Base-by-base conservation (phyloP, 805 yeast species). In the Pichia phayaonensis region DNA sequence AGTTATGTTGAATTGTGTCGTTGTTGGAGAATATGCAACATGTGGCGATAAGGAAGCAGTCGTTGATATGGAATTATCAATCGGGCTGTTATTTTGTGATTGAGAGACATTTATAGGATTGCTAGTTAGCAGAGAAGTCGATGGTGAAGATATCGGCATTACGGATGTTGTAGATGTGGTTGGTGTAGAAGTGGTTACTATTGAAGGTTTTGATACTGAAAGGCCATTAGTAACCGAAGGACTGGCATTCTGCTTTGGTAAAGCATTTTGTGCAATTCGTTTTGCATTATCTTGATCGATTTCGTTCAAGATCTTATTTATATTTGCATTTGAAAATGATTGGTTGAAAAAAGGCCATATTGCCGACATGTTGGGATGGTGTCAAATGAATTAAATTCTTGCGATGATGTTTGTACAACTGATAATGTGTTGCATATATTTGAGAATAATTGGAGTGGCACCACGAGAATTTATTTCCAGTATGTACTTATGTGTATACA, bases 271-370 rank as follows among this genome's bases (percentile, higher is more conserved):
- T 10, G 48, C 42, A 31, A 39, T 45, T 42, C 50, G 46, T 56
- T 60, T 51, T 58, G 69, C 42, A 36, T 61, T 65, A 45, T 67
- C 71, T 27, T 62, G 54, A 36, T 69, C 72, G 16, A 69, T 69
- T 53, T 69, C 71, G n/a, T 62, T 62, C 40, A 69, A 56, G 21
- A 69, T 66, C 55, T 60, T 63, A 53, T 68, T 65, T 38, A 69
- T 69, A 21, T 64, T 59, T 22, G 69, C 72, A 58, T 67, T 68
- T 24, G 71, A 66, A 31, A 67, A 64, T 8, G 71, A 63, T 23
- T 63, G 56, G 52, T 68, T 67, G 59, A 68, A 68, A 53, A 68
- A 68, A 8, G 72, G 72, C 72, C 72, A 68, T 48, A 68, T 68
- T 46, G 67, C 65, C 43, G 70, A 66, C 70, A 67, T 66, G 29